Conservation (phyloP, 2,329 filamentous ascomycete genomes). For the Beauveria sp. region DNA sequence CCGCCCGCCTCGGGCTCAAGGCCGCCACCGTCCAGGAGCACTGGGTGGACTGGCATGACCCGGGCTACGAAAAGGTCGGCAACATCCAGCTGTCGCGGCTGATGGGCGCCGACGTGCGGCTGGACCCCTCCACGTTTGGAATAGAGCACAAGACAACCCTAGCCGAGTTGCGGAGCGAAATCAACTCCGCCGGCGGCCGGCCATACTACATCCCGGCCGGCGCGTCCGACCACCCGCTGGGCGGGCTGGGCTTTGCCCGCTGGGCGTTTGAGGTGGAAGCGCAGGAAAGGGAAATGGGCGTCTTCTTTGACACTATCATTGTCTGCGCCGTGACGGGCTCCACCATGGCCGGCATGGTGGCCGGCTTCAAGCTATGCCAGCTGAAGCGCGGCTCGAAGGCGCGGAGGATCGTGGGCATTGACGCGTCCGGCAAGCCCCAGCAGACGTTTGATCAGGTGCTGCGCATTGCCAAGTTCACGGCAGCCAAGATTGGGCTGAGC, state of each 20-base stretch:
- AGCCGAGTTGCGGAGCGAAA: constrained; percentile 44
- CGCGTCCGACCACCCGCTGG: constrained; percentile 61
- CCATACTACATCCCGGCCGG: constrained; percentile 68
- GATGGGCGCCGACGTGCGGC: constrained; percentile 56
- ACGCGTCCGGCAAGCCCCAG: constrained; percentile 35
- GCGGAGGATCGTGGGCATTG: constrained; percentile 58
- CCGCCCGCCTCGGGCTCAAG: constrained; percentile 48
- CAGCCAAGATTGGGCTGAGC: constrained; percentile 51
- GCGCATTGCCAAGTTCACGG: constrained; percentile 58
- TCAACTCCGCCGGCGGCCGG: constrained; percentile 44
- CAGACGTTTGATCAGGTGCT: constrained; percentile 59
- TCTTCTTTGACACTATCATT: constrained; percentile 61
- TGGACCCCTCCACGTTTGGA: constrained; percentile 54
- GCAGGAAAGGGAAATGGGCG: constrained; percentile 52
- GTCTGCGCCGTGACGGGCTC: constrained; percentile 66
- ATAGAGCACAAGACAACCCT: constrained; percentile 62
- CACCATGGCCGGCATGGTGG: constrained; percentile 65
- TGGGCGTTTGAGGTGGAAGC: constrained; percentile 62
- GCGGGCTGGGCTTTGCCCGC: constrained; percentile 61
- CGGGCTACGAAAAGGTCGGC: constrained; percentile 55
- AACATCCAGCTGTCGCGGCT: constrained; percentile 64
- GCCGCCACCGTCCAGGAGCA: constrained; percentile 54
- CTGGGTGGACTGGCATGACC: constrained; percentile 57
- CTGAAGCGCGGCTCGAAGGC: constrained; percentile 31
- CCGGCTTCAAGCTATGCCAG: constrained; percentile 60